These are phyloP conservation scores for Pilaira anomala DNA, from an alignment of 192 early-diverging fungal species.

Conservation along the genomic window DNA sequence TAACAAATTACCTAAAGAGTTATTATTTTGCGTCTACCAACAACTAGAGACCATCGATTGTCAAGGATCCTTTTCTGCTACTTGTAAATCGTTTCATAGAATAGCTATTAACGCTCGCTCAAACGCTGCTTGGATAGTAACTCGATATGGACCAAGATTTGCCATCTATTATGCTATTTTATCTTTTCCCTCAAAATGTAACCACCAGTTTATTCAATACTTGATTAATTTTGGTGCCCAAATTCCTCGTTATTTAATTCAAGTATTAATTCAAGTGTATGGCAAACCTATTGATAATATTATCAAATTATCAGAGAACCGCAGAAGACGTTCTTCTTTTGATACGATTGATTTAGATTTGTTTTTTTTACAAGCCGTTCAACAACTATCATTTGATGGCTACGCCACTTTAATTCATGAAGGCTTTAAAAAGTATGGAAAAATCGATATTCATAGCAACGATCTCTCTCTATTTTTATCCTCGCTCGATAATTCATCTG, in stretches of 20 bases:
- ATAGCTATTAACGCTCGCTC: constrained; percentile 1
- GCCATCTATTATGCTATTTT: constrained; percentile 17
- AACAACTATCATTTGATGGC: constrained; percentile 1
- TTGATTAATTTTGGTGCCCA: constrained; percentile 10
- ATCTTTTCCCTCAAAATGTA: background rate
- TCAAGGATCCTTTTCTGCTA: background rate
- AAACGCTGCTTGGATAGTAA: constrained; percentile 17
- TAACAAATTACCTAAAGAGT: constrained; percentile 1
- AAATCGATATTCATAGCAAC: background rate
- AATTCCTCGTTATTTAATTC: constrained; percentile 18
- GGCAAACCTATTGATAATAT: background rate
- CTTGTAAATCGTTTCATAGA: constrained; percentile 5
- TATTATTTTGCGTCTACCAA: background rate
- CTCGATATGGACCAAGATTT: constrained; percentile 11
- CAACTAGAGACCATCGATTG: constrained; percentile 4
- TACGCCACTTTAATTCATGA: background rate
- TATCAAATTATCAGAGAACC: background rate
- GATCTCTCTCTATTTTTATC: constrained; percentile 1
- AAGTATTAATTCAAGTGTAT: constrained; percentile 11
- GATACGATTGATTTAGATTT: background rate
- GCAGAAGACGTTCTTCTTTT: constrained; percentile 5
- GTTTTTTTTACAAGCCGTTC: background rate
- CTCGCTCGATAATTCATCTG: background rate
- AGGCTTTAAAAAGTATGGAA: background rate
- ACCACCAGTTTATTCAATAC: background rate